These are phyloP conservation scores for Chlamydomonas sp. DNA, from an alignment of 139 green algal species.

Conservation along the genomic window DNA sequence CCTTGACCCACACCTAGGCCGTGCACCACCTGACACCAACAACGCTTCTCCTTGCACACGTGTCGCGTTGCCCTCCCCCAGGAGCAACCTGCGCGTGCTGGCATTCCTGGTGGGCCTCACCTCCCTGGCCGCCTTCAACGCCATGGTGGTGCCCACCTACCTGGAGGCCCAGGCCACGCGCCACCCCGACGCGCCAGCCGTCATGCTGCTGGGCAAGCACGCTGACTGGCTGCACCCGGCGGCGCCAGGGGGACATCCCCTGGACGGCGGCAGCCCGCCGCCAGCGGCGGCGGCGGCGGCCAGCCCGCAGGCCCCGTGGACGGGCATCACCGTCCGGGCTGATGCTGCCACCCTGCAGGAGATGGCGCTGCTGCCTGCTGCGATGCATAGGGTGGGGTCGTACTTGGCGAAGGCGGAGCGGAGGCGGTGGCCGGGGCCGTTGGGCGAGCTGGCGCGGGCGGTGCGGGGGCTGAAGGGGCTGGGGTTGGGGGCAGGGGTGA, in stretches of 20 bases:
- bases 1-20: too few species aligned
- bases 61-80: conserved; percentile 23
- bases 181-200: conserved; percentile 31
- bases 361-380: conserved; percentile 3
- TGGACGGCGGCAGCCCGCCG: background rate
- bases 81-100: conserved; percentile 73
- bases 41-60: background rate
- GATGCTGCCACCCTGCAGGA: conserved; percentile 14
- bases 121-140: conserved; percentile 71
- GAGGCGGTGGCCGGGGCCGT: too few species aligned
- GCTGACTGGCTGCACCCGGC: background rate
- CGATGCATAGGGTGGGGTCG: background rate
- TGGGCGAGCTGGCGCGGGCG: too few species aligned
- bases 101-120: conserved; percentile 56
- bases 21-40: background rate
- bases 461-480: too few species aligned
- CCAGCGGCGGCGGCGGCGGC: too few species aligned
- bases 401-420: background rate
- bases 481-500: too few species aligned
- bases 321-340: background rate
- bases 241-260: background rate
- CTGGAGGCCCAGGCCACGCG: conserved; percentile 60
- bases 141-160: conserved; percentile 69
- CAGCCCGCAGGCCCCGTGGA: background rate
- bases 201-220: background rate